These are phyloP conservation scores for Pterocarpus macrocarpus DNA, from an alignment of 306 rosid species.

Conservation along the genomic window DNA sequence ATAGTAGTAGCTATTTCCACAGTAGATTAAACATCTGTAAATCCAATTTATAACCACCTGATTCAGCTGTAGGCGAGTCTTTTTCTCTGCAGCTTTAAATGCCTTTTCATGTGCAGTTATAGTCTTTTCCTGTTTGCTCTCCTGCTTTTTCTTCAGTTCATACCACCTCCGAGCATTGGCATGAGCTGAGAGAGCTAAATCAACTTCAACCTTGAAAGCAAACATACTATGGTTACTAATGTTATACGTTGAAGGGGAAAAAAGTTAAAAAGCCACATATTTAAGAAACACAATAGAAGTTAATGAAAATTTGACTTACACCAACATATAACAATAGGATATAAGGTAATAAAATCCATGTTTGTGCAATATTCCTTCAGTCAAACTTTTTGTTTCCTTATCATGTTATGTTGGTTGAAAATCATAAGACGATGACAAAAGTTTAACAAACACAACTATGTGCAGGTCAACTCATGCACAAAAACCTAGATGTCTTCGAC, in stretches of 20 bases:
- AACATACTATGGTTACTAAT: conserved; percentile 36
- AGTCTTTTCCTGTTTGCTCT: conserved; percentile 95
- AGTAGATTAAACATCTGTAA: conserved; percentile 17
- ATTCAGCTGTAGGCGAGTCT: conserved; percentile 90
- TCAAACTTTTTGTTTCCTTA: conserved; percentile 3
- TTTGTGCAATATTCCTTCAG: conserved; percentile 21
- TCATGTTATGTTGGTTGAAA: conserved; percentile 12
- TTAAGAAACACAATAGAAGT: conserved; percentile 6
- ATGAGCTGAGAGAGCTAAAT: conserved; percentile 92
- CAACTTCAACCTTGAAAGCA: conserved; percentile 81
- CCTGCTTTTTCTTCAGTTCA: conserved; percentile 93
- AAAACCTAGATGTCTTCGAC: conserved; percentile 16
- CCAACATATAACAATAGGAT: conserved; percentile 24
- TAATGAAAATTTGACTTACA: neutral
- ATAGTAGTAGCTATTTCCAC: conserved; percentile 41
- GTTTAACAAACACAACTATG: conserved; percentile 32
- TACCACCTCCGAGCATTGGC: conserved; percentile 98
- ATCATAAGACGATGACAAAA: conserved; percentile 3
- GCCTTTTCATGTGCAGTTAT: conserved; percentile 93
- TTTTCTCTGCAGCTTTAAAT: conserved; percentile 96
- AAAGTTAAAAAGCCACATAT: conserved; percentile 16
- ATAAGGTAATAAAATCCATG: conserved; percentile 13
- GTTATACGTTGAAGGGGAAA: conserved; percentile 29
- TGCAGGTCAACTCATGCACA: conserved; percentile 8
- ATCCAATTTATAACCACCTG: conserved; percentile 68